Evolutionary conservation across 2,329 filamentous ascomycete species (phyloP), one percentile per base, ranked within the genome.

Genomic region (Talaromyces amestolkiae): DNA sequence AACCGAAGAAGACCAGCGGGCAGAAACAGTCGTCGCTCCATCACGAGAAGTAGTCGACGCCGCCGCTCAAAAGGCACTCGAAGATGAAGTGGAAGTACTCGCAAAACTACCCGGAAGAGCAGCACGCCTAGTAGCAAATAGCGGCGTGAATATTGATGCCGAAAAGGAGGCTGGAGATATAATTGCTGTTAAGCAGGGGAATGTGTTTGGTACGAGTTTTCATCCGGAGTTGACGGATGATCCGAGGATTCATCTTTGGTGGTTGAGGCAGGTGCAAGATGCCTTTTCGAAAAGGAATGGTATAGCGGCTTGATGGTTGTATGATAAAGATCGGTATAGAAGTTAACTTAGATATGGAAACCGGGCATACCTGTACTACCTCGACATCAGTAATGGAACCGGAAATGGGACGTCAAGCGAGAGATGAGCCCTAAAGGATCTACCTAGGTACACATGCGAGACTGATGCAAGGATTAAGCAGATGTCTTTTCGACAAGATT

Each of bases 171-270:
- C 75, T 1, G 82, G 89, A 2, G 91, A 96, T 70, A 94, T 98
- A 61, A 88, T 98, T 60, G 94, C 94, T 0, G 92, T 98, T 39
- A 85, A 86, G 69, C 93, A 98, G 79, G 92, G 90, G 0, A 97
- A 97, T 77, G 90, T 97, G 0, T 90, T 98, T 72, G 95, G 93
- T 3, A 97, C 91, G 3, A 97, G 93, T 73, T 99, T 98, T 75
- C 95, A 98, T 72, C 95, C 95, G 0, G 95, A 99, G 78, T 78
- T 99, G 76, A 98, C 94, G 0, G 86, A 88, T 8, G 95, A 99
- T 79, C 82, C 88, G 65, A 86, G 95, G 64, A 96, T 98, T 73
- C 95, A 99, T 78, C 84, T 87, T 4, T 98, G 95, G 95, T 99
- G 95, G 95, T 74, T 99, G 74, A 81, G 85, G 70, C 87, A 94